phyloP scores from a whole-genome alignment of 2,329 filamentous ascomycete species.

The Cadophora luteo-olivacea region DNA sequence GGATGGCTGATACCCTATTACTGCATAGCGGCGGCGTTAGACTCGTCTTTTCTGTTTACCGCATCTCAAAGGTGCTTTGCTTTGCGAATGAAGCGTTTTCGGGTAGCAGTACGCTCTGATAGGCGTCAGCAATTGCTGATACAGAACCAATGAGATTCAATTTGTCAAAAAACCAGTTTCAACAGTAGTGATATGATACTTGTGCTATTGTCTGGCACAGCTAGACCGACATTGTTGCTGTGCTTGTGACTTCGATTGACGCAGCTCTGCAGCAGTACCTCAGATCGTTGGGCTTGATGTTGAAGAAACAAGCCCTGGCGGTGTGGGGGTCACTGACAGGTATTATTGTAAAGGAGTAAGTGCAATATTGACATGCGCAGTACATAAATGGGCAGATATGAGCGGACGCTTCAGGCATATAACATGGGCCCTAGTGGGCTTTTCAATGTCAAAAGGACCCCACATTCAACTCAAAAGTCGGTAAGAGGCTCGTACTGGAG shows the following conservation, averaged over 20 bases:
- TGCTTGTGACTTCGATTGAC: constrained; percentile 1
- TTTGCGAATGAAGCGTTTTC: neutral
- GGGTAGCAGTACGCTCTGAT: constrained; percentile 11
- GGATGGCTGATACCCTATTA: constrained; percentile 1
- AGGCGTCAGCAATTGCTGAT: neutral
- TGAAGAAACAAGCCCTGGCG: neutral
- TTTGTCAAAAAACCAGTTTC: neutral
- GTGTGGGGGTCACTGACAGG: neutral
- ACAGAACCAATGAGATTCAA: constrained; percentile 1
- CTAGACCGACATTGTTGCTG: neutral
- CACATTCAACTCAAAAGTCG: neutral
- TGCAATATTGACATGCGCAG: neutral
- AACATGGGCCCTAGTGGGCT: neutral
- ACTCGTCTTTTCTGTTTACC: neutral
- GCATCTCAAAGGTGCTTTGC: neutral
- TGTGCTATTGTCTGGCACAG: neutral
- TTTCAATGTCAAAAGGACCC: constrained; percentile 2
- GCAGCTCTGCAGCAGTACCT: neutral
- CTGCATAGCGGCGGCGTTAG: neutral
- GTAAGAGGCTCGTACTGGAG: neutral
- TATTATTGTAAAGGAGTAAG: neutral
- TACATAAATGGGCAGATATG: neutral
- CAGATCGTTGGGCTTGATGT: neutral
- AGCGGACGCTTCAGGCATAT: neutral
- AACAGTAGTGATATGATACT: constrained; percentile 2